A percentile compares a stretch with the other conserved stretches of the same genome.
Conservation (phyloP, 176 grass and related monocot species). For the Lolium perenne region DNA sequence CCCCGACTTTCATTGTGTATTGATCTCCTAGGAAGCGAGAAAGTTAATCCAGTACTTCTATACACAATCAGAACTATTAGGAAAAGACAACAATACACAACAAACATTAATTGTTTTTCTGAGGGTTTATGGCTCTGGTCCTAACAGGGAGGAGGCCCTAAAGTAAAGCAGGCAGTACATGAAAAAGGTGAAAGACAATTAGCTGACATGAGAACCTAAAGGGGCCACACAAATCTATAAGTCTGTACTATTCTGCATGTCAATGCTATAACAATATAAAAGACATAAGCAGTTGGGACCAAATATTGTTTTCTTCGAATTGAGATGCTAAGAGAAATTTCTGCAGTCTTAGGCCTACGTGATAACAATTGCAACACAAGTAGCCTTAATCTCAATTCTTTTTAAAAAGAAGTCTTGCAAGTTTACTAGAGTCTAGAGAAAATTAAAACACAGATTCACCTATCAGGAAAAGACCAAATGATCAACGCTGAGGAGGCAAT, state of each 20-base stretch:
- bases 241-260: background rate
- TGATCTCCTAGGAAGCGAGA: background rate
- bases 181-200: constrained; percentile 36
- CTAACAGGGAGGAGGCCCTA: constrained; percentile 45
- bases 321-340: background rate
- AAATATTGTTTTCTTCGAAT: background rate
- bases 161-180: constrained; percentile 26
- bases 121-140: constrained; percentile 36
- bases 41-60: constrained; percentile 18
- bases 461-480: background rate
- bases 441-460: background rate
- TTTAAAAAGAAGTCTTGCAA: background rate
- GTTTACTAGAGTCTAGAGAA: background rate
- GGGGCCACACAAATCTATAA: constrained; percentile 13
- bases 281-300: background rate
- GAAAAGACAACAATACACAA: constrained; percentile 3
- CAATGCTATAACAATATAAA: constrained; percentile 6
- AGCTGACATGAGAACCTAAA: background rate
- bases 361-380: background rate
- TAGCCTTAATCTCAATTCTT: background rate
- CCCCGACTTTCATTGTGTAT: background rate
- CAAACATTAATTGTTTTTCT: constrained; percentile 41
- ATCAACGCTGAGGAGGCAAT: background rate
- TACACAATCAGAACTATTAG: background rate
- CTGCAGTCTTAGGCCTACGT: background rate